phyloP scores from a whole-genome alignment of 352 stramenopile genomes.

The Globisporangium canariense region DNA sequence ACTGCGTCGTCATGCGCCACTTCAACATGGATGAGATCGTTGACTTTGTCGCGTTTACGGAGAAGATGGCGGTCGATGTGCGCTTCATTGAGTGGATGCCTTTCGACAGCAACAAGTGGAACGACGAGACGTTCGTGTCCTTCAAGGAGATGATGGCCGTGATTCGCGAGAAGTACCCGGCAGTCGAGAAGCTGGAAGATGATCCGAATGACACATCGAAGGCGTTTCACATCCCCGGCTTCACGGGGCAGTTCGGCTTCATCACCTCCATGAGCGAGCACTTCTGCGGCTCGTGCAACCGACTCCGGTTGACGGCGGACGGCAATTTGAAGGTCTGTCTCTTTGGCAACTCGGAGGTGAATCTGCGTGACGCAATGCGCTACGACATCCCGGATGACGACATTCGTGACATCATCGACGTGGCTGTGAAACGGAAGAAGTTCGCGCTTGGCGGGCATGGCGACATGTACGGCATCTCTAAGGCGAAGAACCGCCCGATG shows the following conservation, averaged over 20 bases:
- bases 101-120: conserved; percentile 97
- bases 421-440: conserved; percentile 92
- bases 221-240: conserved; percentile 81
- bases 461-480: conserved; percentile 92
- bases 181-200: conserved; percentile 54
- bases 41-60: conserved; percentile 94
- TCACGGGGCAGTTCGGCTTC: conserved; percentile 88
- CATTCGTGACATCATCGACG: conserved; percentile 85
- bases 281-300: conserved; percentile 98
- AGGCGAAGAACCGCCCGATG: conserved; percentile 95
- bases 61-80: conserved; percentile 86
- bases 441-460: conserved; percentile 93
- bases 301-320: conserved; percentile 95
- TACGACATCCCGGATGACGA: conserved; percentile 75
- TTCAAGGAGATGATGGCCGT: conserved; percentile 91
- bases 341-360: conserved; percentile 94
- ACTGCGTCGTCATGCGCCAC: conserved; percentile 96
- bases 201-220: conserved; percentile 95
- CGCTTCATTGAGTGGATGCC: conserved; percentile 99
- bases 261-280: conserved; percentile 98
- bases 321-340: conserved; percentile 95
- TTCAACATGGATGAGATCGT: conserved; percentile 94
- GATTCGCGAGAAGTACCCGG: conserved; percentile 42
- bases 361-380: conserved; percentile 90
- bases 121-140: conserved; percentile 89